These are phyloP conservation scores for Mycogone perniciosa DNA, from an alignment of 2,329 filamentous ascomycete genomes.

Conservation along the genomic window DNA sequence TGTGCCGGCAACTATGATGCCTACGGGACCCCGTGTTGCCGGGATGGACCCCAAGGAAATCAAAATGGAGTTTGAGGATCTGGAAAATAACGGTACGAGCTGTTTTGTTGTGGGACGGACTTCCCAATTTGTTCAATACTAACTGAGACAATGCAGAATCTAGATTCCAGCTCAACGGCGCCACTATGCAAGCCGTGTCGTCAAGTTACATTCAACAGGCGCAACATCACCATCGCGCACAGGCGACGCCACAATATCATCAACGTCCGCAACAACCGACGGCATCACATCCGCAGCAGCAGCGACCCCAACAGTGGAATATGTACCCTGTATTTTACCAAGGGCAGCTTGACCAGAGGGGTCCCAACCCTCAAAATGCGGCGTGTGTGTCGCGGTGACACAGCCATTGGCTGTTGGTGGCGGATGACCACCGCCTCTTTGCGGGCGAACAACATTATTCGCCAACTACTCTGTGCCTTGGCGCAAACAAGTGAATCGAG, in stretches of 20 bases:
- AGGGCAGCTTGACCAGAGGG: slow-evolving; percentile 2
- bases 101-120: background rate
- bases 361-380: slow-evolving; percentile 1
- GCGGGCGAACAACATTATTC: too few relatives aligned
- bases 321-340: slow-evolving; percentile 30
- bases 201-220: slow-evolving; percentile 25
- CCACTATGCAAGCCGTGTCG: slow-evolving; percentile 15
- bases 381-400: slow-evolving; percentile 13
- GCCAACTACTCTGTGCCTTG: too few relatives aligned
- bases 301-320: slow-evolving; percentile 11
- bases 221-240: slow-evolving; percentile 21
- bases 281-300: slow-evolving; percentile 16
- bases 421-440: background rate
- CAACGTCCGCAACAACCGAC: slow-evolving; percentile 17
- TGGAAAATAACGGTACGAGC: slow-evolving; percentile 25
- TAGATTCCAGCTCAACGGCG: slow-evolving; percentile 27
- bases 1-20: slow-evolving; percentile 39
- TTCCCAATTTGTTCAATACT: slow-evolving; percentile 18
- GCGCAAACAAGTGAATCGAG: too few relatives aligned
- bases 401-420: background rate
- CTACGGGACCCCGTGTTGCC: slow-evolving; percentile 15
- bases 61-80: slow-evolving; percentile 36
- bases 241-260: slow-evolving; percentile 20
- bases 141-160: slow-evolving; percentile 24
- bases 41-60: slow-evolving; percentile 25